Conservation (phyloP, 179 eudicot species). For the Patellifolia procumbens region DNA sequence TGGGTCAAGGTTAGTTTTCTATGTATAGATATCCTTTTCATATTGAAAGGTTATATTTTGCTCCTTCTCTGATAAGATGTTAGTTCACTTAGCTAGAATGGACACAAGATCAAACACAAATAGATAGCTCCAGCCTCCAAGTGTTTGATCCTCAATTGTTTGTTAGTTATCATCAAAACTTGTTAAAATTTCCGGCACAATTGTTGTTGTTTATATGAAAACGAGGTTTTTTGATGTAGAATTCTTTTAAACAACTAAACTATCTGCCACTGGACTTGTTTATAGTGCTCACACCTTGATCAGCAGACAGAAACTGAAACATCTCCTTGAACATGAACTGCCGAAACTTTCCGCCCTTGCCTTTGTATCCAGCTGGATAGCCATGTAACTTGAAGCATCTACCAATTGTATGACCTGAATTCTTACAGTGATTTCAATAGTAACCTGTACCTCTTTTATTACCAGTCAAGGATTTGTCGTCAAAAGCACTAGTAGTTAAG, state of each 20-base stretch:
- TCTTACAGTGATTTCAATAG: no score
- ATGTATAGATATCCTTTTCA: background rate
- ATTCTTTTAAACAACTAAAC: background rate
- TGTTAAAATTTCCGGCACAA: background rate
- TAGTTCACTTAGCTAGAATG: background rate
- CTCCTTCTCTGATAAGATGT: background rate
- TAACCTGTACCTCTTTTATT: no score
- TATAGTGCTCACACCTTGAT: no score
- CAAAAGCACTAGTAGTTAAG: no score
- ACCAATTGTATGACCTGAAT: no score
- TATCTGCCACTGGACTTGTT: background rate
- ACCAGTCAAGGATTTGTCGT: no score
- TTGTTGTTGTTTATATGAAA: background rate
- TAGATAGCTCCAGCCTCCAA: background rate
- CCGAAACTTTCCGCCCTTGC: no score
- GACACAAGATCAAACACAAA: background rate
- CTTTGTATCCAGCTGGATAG: no score
- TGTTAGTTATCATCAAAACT: constrained; percentile 1
- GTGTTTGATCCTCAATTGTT: background rate
- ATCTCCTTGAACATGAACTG: no score
- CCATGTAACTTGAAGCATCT: no score
- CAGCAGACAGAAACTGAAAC: no score
- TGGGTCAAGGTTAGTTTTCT: constrained; percentile 84
- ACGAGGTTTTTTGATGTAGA: background rate
- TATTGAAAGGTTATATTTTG: background rate